Evolutionary conservation across 306 rosid genomes (phyloP).

Genomic region (Prunus kanzakura): DNA sequence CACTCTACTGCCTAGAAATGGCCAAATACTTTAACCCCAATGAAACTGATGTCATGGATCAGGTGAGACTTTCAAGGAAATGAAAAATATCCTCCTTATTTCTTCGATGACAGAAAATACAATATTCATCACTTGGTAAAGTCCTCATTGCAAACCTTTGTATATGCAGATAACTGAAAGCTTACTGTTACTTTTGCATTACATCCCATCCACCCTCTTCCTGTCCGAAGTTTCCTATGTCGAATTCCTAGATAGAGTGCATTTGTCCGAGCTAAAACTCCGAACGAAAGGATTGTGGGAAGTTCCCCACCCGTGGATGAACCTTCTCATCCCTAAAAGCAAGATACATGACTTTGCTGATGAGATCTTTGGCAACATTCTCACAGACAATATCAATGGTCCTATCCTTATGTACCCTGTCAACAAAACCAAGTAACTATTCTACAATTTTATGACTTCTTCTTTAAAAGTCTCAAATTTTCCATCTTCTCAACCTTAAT

Average conservation of each 20-base stretch:
- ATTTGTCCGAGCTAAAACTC: slow-evolving; percentile 61
- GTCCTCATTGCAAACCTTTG: background rate
- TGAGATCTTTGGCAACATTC: slow-evolving; percentile 74
- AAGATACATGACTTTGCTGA: slow-evolving; percentile 56
- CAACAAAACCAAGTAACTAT: slow-evolving; percentile 72
- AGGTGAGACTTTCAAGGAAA: slow-evolving; percentile 42
- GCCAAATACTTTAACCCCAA: slow-evolving; percentile 74
- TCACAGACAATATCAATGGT: slow-evolving; percentile 62
- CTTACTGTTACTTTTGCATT: slow-evolving; percentile 54
- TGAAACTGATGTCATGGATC: slow-evolving; percentile 46
- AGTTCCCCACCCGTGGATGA: slow-evolving; percentile 96
- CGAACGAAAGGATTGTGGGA: slow-evolving; percentile 80
- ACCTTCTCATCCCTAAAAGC: slow-evolving; percentile 70
- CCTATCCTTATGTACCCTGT: slow-evolving; percentile 91
- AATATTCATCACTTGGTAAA: background rate
- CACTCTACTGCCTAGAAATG: slow-evolving; percentile 83
- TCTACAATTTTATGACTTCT: background rate
- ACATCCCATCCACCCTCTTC: slow-evolving; percentile 67
- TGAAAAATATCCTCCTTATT: background rate
- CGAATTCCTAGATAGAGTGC: slow-evolving; percentile 86
- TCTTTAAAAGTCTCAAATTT: background rate
- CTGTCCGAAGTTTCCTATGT: slow-evolving; percentile 75
- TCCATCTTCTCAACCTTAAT: background rate
- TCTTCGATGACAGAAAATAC: background rate
- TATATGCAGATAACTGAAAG: slow-evolving; percentile 63